Evolutionary conservation across 2,329 filamentous ascomycete species (phyloP).

Genomic region (Stemphylium lycopersici): DNA sequence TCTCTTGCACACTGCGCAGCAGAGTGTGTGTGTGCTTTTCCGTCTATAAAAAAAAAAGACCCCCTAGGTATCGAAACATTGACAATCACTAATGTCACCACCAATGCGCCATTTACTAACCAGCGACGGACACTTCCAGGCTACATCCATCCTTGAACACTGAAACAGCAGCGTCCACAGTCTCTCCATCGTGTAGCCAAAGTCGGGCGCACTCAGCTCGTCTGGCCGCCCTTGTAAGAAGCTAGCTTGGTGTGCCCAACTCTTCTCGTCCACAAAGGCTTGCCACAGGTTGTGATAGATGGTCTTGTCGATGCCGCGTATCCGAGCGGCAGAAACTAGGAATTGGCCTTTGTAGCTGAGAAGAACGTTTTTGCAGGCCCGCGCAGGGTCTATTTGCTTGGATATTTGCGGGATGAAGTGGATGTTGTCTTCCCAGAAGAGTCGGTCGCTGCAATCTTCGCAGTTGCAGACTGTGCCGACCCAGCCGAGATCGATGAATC

Average conservation of each 20-base stretch:
- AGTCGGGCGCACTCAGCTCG: slow-evolving; percentile 29
- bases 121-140: slow-evolving; percentile 34
- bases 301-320: slow-evolving; percentile 43
- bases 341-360: slow-evolving; percentile 58
- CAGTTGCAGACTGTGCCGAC: slow-evolving; percentile 48
- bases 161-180: slow-evolving; percentile 37
- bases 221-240: slow-evolving; percentile 28
- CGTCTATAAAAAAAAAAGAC: not conserved
- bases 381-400: slow-evolving; percentile 23
- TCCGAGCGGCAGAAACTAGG: slow-evolving; percentile 52
- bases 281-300: slow-evolving; percentile 43
- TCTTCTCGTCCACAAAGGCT: slow-evolving; percentile 27
- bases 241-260: slow-evolving; percentile 33
- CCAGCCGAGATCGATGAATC: slow-evolving; percentile 54
- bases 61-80: slow-evolving; percentile 29
- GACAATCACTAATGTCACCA: slow-evolving; percentile 31
- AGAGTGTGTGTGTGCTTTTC: too few species aligned
- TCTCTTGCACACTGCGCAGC: too few species aligned
- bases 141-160: slow-evolving; percentile 29
- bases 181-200: slow-evolving; percentile 37
- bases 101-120: slow-evolving; percentile 31
- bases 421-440: slow-evolving; percentile 49
- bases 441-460: slow-evolving; percentile 49
- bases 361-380: slow-evolving; percentile 41
- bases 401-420: slow-evolving; percentile 48